phyloP scores from a whole-genome alignment of 441 rosid genomes.

The Corymbia citriodora region DNA sequence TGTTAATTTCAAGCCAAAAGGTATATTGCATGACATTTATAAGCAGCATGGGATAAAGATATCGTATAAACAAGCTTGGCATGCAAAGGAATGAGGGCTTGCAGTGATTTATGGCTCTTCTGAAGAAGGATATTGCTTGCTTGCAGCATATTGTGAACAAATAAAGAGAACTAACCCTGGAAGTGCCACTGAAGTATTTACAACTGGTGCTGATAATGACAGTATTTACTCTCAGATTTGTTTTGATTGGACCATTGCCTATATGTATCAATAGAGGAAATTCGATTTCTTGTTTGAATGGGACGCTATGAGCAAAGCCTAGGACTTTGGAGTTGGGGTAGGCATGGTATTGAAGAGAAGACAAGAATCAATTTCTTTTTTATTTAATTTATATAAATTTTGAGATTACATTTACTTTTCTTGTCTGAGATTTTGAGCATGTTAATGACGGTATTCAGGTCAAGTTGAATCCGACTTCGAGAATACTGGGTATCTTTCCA shows the following conservation, averaged over 20 bases:
- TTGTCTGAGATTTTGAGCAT: neutral
- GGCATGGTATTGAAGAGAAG: neutral
- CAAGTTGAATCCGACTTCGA: neutral
- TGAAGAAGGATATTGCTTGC: conserved; percentile 57
- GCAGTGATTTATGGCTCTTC: conserved; percentile 58
- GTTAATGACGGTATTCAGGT: neutral
- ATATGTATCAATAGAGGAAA: neutral
- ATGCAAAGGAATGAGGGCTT: conserved; percentile 58
- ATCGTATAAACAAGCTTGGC: conserved; percentile 67
- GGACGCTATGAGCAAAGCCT: neutral
- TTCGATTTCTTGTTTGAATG: neutral
- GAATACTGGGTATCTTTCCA: neutral
- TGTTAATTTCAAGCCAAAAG: conserved; percentile 53
- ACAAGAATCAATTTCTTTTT: neutral
- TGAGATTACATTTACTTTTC: neutral
- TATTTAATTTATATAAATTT: neutral
- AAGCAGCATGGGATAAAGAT: conserved; percentile 44
- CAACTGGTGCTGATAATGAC: conserved; percentile 40
- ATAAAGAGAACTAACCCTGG: conserved; percentile 43
- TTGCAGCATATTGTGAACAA: conserved; percentile 45
- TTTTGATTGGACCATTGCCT: neutral
- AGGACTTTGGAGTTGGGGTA: neutral
- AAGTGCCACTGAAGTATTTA: conserved; percentile 42
- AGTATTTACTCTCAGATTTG: neutral
- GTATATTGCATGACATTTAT: conserved; percentile 47